phyloP scores from a whole-genome alignment of 2,329 filamentous ascomycete genomes.

The Colletotrichum paranaense region DNA sequence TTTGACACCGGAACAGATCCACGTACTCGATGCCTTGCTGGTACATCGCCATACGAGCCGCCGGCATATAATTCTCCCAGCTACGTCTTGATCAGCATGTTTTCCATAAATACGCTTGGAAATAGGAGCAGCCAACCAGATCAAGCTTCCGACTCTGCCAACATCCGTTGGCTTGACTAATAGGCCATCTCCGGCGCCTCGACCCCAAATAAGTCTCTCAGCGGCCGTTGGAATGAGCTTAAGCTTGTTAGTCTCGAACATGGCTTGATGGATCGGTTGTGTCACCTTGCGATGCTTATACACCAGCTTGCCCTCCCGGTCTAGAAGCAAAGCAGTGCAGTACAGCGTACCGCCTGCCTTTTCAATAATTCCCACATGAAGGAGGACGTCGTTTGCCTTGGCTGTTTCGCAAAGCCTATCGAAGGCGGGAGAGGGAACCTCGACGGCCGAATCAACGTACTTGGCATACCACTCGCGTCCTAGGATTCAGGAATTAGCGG shows the following conservation, averaged over 20 bases:
- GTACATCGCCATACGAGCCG: conserved; percentile 52
- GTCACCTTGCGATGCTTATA: conserved; percentile 51
- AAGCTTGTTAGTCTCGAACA: conserved; percentile 1
- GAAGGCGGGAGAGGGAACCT: conserved; percentile 51
- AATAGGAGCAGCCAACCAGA: conserved; percentile 41
- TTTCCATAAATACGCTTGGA: not conserved
- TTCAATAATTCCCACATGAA: conserved; percentile 53
- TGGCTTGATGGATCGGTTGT: not conserved
- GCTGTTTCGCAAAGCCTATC: conserved; percentile 47
- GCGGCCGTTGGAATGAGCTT: conserved; percentile 51
- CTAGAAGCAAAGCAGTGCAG: conserved; percentile 51
- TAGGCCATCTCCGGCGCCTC: conserved; percentile 52
- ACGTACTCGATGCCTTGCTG: conserved; percentile 54
- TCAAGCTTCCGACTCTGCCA: conserved; percentile 53
- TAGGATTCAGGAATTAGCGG: conserved; percentile 27
- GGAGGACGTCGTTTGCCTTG: conserved; percentile 46
- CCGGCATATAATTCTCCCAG: conserved; percentile 59
- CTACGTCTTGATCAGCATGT: conserved; percentile 10
- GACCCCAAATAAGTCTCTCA: conserved; percentile 59
- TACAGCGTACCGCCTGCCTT: conserved; percentile 54
- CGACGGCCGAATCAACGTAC: conserved; percentile 51
- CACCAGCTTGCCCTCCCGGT: conserved; percentile 48
- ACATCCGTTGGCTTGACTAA: conserved; percentile 52
- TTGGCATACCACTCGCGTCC: conserved; percentile 54
- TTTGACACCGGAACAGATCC: not conserved